Evolutionary conservation across 1,284 basidiomycete species (phyloP).

Genomic region (Omphalotus olearius): DNA sequence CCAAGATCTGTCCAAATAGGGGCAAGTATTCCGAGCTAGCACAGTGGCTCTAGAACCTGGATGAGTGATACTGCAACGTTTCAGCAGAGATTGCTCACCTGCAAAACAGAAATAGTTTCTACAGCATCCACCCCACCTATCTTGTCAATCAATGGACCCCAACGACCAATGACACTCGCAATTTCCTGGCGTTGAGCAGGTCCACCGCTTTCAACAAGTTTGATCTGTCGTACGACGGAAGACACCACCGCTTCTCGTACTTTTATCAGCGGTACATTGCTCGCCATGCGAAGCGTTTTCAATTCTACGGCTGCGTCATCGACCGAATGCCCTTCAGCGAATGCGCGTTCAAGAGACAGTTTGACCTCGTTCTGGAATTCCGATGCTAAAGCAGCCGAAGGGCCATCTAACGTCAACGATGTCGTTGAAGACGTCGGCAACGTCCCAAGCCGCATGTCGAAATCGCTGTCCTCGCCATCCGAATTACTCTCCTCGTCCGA

Average conservation of each 20-base stretch:
- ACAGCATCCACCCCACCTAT: slow-evolving; percentile 76
- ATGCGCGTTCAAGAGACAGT: slow-evolving; percentile 84
- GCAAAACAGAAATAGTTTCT: slow-evolving; percentile 67
- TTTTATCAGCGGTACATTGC: slow-evolving; percentile 76
- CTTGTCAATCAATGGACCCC: slow-evolving; percentile 68
- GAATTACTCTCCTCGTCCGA: slow-evolving; percentile 31
- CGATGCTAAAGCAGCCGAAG: slow-evolving; percentile 40
- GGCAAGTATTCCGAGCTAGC: slow-evolving; percentile 54
- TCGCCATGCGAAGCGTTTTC: slow-evolving; percentile 92
- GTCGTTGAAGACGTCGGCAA: slow-evolving; percentile 37
- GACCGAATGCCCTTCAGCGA: slow-evolving; percentile 85
- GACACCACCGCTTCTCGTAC: slow-evolving; percentile 79
- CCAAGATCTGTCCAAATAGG: slow-evolving; percentile 73
- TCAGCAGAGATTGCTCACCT: slow-evolving; percentile 46
- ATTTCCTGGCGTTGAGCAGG: slow-evolving; percentile 60
- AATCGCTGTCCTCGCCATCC: slow-evolving; percentile 31
- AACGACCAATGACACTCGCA: slow-evolving; percentile 51
- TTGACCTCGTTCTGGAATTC: slow-evolving; percentile 79
- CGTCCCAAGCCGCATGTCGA: slow-evolving; percentile 29
- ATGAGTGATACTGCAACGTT: neutral
- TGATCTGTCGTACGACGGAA: slow-evolving; percentile 66
- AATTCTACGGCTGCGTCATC: slow-evolving; percentile 91
- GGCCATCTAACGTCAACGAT: slow-evolving; percentile 25
- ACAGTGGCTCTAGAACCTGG: slow-evolving; percentile 50
- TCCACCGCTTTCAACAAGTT: slow-evolving; percentile 48